Conservation (phyloP, 352 stramenopile species). For the Phytophthora megakarya region DNA sequence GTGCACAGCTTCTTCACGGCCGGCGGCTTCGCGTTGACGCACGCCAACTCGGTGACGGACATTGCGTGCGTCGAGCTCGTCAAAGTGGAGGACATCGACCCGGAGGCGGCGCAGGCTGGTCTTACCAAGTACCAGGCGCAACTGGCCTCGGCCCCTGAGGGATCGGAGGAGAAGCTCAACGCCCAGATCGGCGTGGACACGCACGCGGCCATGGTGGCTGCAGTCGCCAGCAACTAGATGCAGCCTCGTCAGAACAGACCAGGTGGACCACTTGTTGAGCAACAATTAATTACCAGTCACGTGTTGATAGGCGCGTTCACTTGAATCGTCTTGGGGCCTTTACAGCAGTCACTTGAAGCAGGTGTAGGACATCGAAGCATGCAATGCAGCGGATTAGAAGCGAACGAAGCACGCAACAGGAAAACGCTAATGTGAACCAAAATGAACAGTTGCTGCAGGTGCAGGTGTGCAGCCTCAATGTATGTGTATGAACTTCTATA, state of each 20-base stretch:
- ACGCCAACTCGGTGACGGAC: constrained; percentile 96
- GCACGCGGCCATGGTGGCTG: constrained; percentile 91
- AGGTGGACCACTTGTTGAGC: constrained; percentile 4
- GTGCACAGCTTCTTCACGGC: constrained; percentile 98
- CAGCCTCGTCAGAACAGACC: neutral
- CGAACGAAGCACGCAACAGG: neutral
- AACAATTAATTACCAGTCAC: constrained; percentile 46
- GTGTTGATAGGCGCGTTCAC: constrained; percentile 28
- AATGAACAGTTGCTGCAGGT: constrained; percentile 6
- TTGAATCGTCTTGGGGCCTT: constrained; percentile 13
- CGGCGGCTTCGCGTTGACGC: constrained; percentile 96
- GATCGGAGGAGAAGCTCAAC: constrained; percentile 91
- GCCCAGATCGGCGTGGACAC: constrained; percentile 97
- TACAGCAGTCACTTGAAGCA: neutral
- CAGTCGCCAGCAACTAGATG: constrained; percentile 77
- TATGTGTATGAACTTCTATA: too few species aligned
- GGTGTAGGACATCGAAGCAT: neutral
- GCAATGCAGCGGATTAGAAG: neutral
- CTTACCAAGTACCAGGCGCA: constrained; percentile 93
- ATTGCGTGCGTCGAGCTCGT: constrained; percentile 97
- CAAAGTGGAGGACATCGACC: constrained; percentile 97
- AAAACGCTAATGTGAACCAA: constrained; percentile 20
- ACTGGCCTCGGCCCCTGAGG: constrained; percentile 78
- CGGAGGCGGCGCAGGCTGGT: constrained; percentile 81
- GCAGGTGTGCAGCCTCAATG: neutral